A percentile compares a stretch with the other conserved stretches of the same genome.
phyloP scores from a whole-genome alignment of 2,329 filamentous ascomycete species.

The Talaromyces sp. region DNA sequence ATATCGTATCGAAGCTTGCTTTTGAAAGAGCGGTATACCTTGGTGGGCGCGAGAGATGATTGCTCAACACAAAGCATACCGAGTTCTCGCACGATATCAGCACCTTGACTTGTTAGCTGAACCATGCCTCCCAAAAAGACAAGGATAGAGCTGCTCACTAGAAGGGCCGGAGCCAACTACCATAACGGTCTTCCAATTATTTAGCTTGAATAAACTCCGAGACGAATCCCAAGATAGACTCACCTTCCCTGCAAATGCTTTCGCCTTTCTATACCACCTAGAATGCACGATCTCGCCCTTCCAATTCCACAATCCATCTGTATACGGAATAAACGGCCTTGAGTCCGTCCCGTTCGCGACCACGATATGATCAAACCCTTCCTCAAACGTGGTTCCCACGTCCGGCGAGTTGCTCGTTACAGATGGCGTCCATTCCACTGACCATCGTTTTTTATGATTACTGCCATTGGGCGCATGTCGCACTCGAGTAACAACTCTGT shows the following conservation, averaged over 20 bases:
- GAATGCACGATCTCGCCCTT: neutral
- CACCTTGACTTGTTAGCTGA: neutral
- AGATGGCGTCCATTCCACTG: slow-evolving; percentile 4
- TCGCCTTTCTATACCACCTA: slow-evolving; percentile 4
- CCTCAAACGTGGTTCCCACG: neutral
- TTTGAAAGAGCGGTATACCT: slow-evolving; percentile 4
- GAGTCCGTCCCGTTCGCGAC: slow-evolving; percentile 1
- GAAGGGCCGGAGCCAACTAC: slow-evolving; percentile 4
- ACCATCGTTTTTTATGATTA: neutral
- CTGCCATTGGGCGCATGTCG: neutral
- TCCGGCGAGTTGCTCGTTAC: neutral
- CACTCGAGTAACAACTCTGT: slow-evolving; percentile 1
- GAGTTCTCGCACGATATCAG: slow-evolving; percentile 7
- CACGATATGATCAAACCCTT: neutral
- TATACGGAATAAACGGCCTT: slow-evolving; percentile 5
- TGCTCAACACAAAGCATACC: slow-evolving; percentile 6
- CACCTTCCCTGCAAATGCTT: neutral
- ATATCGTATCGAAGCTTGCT: slow-evolving; percentile 1
- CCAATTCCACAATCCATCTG: neutral
- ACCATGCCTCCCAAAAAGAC: too few species aligned
- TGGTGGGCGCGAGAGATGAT: neutral
- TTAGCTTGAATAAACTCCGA: too few species aligned
- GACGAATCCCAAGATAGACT: neutral
- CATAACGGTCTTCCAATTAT: neutral
- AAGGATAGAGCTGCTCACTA: neutral